Evolutionary conservation across 2,329 filamentous ascomycete genomes (phyloP).

Genomic region (Myriangium duriaei): DNA sequence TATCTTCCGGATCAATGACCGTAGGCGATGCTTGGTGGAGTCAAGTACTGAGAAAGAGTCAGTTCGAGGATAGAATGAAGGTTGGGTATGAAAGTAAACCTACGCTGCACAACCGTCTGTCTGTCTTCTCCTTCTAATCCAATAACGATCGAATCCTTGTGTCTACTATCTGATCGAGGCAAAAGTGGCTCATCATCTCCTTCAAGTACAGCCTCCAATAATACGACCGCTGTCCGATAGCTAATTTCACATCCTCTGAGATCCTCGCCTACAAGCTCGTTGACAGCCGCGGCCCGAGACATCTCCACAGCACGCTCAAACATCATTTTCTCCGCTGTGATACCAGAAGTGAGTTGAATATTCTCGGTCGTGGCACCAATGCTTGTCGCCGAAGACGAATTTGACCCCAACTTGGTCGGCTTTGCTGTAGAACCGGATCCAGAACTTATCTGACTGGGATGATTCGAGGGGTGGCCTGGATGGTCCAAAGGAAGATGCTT

Average conservation of each 20-base stretch:
- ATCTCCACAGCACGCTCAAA: slow-evolving; percentile 95
- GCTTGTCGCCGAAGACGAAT: slow-evolving; percentile 32
- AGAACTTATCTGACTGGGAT: slow-evolving; percentile 44
- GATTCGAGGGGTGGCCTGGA: slow-evolving; percentile 72
- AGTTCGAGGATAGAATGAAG: too few relatives aligned
- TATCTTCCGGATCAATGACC: slow-evolving; percentile 10
- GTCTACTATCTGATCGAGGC: slow-evolving; percentile 32
- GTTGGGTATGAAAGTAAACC: too few relatives aligned
- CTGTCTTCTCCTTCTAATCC: slow-evolving; percentile 57
- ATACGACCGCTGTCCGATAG: slow-evolving; percentile 83
- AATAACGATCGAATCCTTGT: slow-evolving; percentile 34
- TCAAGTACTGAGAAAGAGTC: slow-evolving; percentile 12
- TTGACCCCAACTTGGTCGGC: slow-evolving; percentile 7
- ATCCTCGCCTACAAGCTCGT: slow-evolving; percentile 78
- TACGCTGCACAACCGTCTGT: slow-evolving; percentile 60
- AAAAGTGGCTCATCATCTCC: slow-evolving; percentile 50
- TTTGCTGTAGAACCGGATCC: slow-evolving; percentile 16
- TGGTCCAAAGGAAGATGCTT: slow-evolving; percentile 72
- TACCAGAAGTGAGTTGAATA: slow-evolving; percentile 72
- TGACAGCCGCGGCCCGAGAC: slow-evolving; percentile 87
- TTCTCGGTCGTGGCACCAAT: slow-evolving; percentile 59
- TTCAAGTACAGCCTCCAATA: slow-evolving; percentile 90
- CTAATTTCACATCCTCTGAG: slow-evolving; percentile 78
- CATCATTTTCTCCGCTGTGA: slow-evolving; percentile 95
- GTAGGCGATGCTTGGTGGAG: slow-evolving; percentile 10